These are phyloP conservation scores for Gossypium davidsonii DNA, from an alignment of 441 rosid genomes.

Conservation along the genomic window DNA sequence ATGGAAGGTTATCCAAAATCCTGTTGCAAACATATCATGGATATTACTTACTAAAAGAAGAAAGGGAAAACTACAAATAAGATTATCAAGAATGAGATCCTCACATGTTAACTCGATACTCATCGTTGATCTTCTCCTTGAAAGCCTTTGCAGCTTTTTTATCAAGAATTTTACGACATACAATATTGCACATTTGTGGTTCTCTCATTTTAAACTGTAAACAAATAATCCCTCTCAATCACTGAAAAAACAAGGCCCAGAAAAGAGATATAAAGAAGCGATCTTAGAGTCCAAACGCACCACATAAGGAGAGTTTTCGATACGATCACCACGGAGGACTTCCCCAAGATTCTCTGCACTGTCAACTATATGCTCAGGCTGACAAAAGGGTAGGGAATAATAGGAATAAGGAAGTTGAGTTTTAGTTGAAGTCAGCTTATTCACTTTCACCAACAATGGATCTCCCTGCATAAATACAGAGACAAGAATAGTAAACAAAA, in stretches of 20 bases:
- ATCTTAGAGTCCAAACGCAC: conserved; percentile 29
- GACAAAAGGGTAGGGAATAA: conserved; percentile 75
- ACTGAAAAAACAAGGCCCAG: conserved; percentile 14
- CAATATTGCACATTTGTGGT: conserved; percentile 63
- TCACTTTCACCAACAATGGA: conserved; percentile 80
- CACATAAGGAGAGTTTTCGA: conserved; percentile 86
- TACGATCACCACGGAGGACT: conserved; percentile 92
- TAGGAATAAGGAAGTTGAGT: conserved; percentile 89
- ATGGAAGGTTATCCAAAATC: conserved; percentile 95
- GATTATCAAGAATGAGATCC: conserved; percentile 14
- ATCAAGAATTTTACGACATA: conserved; percentile 56
- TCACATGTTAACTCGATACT: conserved; percentile 82
- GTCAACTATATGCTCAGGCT: conserved; percentile 54
- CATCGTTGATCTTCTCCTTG: conserved; percentile 80
- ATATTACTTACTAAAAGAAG: background rate
- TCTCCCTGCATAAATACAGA: conserved; percentile 52
- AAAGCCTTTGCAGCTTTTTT: conserved; percentile 56
- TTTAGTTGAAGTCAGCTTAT: conserved; percentile 84
- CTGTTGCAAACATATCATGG: conserved; percentile 32
- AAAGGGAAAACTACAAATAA: background rate
- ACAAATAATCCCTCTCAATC: conserved; percentile 12
- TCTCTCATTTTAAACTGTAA: conserved; percentile 89
- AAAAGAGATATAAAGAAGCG: background rate
- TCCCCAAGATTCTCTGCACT: conserved; percentile 94
- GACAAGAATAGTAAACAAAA: background rate